Evolutionary conservation across 352 stramenopile species (phyloP).

Genomic region (Globisporangium irregulare): DNA sequence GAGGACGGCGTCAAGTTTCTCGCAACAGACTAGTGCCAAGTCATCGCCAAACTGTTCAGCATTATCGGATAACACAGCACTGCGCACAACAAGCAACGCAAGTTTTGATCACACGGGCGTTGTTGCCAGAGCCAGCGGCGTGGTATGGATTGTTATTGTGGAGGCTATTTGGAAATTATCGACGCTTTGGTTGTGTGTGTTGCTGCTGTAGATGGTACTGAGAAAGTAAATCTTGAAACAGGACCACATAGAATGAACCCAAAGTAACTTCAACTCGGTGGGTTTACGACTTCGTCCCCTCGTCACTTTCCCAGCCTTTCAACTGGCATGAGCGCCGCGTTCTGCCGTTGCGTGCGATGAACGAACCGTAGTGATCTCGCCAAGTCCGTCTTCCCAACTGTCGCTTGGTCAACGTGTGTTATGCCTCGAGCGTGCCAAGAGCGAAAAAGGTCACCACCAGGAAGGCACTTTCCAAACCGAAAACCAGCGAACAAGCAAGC

Average conservation of each 20-base stretch:
- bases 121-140: too few species aligned
- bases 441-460: too few species aligned
- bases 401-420: neutral
- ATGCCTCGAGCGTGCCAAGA: too few species aligned
- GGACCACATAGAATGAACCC: neutral
- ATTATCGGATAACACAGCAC: neutral
- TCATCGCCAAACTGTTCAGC: neutral
- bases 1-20: conserved; percentile 88
- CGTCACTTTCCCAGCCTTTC: neutral
- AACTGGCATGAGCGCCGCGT: neutral
- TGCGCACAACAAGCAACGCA: too few species aligned
- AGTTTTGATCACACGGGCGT: conserved; percentile 1
- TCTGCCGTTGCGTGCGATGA: neutral
- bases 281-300: neutral
- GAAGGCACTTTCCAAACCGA: neutral
- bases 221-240: neutral
- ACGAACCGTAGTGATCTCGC: neutral
- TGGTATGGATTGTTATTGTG: neutral
- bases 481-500: neutral
- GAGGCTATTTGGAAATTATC: neutral
- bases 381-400: neutral
- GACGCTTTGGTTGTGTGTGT: neutral
- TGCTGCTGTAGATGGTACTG: neutral
- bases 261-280: neutral
- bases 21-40: conserved; percentile 41